A percentile compares a stretch with the other conserved stretches of the same genome.
Conservation (phyloP, 768 basidiomycete genomes). For the Favolaschia claudopus region DNA sequence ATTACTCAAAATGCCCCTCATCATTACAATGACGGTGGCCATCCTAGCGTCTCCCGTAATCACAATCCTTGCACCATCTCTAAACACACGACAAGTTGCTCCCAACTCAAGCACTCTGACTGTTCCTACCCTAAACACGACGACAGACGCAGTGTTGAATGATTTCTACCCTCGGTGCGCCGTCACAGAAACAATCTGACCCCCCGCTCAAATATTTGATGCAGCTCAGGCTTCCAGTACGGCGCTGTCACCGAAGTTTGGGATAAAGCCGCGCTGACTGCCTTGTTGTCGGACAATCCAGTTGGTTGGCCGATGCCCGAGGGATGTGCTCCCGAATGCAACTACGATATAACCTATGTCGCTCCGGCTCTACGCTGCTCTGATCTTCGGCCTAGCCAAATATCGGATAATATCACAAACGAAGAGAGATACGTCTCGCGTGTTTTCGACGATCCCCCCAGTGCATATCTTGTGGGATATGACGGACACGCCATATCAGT, state of each 20-base stretch:
- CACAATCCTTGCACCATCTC: slow-evolving; percentile 16
- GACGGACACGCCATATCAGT: background rate
- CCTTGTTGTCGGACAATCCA: background rate
- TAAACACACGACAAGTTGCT: background rate
- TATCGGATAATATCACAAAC: background rate
- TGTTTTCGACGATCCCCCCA: slow-evolving; percentile 4
- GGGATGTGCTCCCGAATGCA: slow-evolving; percentile 14
- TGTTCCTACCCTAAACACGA: slow-evolving; percentile 11
- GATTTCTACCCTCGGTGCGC: slow-evolving; percentile 1
- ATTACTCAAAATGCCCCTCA: background rate
- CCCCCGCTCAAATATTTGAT: background rate
- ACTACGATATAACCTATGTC: slow-evolving; percentile 9
- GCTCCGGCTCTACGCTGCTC: slow-evolving; percentile 12
- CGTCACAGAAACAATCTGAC: background rate
- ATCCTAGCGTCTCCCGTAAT: slow-evolving; percentile 6
- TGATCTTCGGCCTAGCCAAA: slow-evolving; percentile 7
- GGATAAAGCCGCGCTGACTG: slow-evolving; percentile 4
- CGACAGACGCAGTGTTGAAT: slow-evolving; percentile 1
- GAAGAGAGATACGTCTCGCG: background rate
- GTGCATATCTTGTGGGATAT: slow-evolving; percentile 11
- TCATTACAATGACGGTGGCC: background rate
- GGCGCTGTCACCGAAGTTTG: background rate
- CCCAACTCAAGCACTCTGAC: background rate
- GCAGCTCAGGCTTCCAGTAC: background rate
- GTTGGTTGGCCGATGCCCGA: slow-evolving; percentile 17